Percentiles rank a stretch among this genome's conserved stretches.
These are phyloP conservation scores for Capronia coronata DNA, from an alignment of 2,329 filamentous ascomycete genomes.

Conservation along the genomic window DNA sequence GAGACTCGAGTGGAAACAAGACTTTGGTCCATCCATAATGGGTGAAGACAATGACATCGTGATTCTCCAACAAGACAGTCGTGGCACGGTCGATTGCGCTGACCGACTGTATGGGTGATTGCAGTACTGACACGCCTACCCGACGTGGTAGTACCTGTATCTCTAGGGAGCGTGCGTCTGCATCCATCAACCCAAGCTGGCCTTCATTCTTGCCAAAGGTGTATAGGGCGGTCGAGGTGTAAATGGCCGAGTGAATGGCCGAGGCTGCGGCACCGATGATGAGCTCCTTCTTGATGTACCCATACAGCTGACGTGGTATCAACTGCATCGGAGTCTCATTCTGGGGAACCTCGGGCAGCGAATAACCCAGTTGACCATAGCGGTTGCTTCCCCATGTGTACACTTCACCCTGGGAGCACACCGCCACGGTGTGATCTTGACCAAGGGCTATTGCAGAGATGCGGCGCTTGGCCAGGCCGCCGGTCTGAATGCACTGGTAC, in stretches of 20 bases:
- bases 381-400: constrained; percentile 93
- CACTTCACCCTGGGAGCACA: constrained; percentile 79
- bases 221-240: constrained; percentile 73
- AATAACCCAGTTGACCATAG: constrained; percentile 79
- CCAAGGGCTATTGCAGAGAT: constrained; percentile 75
- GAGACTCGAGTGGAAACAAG: constrained; percentile 69
- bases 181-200: constrained; percentile 88
- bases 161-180: constrained; percentile 84
- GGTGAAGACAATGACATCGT: constrained; percentile 87
- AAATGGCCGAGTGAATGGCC: constrained; percentile 81
- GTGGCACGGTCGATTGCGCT: constrained; percentile 89
- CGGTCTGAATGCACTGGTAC: constrained; percentile 74
- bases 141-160: constrained; percentile 75
- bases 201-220: constrained; percentile 95
- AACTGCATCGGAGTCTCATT: constrained; percentile 81
- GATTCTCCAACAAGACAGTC: constrained; percentile 73
- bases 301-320: constrained; percentile 81
- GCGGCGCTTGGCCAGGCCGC: constrained; percentile 64
- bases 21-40: constrained; percentile 94
- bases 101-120: constrained; percentile 65
- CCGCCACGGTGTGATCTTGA: constrained; percentile 81
- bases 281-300: constrained; percentile 76
- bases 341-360: constrained; percentile 53
- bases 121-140: constrained; percentile 78
- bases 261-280: constrained; percentile 82